Conservation (phyloP, 2,329 filamentous ascomycete species). For the Fusarium tupiense region DNA sequence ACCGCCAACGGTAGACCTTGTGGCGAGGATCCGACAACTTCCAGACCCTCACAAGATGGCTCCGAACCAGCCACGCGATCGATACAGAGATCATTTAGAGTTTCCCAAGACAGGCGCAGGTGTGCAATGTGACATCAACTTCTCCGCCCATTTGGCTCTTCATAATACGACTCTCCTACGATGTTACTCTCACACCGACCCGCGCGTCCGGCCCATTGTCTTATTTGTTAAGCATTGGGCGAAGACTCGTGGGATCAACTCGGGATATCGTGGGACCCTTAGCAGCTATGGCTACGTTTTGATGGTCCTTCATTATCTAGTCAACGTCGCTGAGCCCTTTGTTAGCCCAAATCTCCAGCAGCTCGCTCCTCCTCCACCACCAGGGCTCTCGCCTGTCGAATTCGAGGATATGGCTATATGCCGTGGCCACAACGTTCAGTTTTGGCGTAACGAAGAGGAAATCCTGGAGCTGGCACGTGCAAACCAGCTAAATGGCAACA, state of each 20-base stretch:
- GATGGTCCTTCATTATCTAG: conserved; percentile 91
- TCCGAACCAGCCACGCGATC: conserved; percentile 63
- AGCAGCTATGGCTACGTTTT: conserved; percentile 92
- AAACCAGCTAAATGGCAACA: conserved; percentile 73
- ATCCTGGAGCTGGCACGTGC: conserved; percentile 69
- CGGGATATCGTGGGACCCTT: conserved; percentile 84
- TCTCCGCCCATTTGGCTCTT: conserved; percentile 82
- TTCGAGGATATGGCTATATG: conserved; percentile 51
- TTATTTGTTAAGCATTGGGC: conserved; percentile 93
- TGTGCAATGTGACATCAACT: conserved; percentile 94
- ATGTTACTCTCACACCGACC: conserved; percentile 83
- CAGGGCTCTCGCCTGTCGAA: conserved; percentile 39
- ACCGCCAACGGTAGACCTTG: conserved; percentile 44
- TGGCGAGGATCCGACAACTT: conserved; percentile 57
- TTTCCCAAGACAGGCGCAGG: conserved; percentile 81
- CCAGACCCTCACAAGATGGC: conserved; percentile 61
- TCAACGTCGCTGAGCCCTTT: conserved; percentile 82
- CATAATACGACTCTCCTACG: conserved; percentile 86
- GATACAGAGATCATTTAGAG: conserved; percentile 71
- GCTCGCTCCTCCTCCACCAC: conserved; percentile 56
- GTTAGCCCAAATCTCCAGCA: conserved; percentile 86
- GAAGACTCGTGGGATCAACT: conserved; percentile 85
- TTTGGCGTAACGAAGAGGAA: conserved; percentile 79
- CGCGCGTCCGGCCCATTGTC: conserved; percentile 79
- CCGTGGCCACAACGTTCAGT: conserved; percentile 76